phyloP scores from a whole-genome alignment of 768 basidiomycete species.

The Termitomyces sp. region DNA sequence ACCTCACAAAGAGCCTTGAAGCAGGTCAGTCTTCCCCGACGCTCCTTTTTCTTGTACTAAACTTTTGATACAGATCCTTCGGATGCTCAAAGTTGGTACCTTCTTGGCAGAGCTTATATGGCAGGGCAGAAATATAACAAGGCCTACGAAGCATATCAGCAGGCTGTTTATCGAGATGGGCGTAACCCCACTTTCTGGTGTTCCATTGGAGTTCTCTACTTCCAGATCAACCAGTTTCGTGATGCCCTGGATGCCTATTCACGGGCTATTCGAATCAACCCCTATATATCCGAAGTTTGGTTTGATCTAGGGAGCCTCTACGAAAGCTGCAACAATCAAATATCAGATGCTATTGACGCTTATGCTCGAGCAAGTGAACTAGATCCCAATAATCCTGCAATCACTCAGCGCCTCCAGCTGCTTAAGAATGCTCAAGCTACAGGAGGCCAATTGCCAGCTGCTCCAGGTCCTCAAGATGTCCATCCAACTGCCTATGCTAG shows the following conservation, averaged over 20 bases:
- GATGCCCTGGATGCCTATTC: constrained; percentile 99
- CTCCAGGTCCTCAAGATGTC: constrained; percentile 91
- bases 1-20: constrained; percentile 92
- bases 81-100: constrained; percentile 98
- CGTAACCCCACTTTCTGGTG: constrained; percentile 99
- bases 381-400: constrained; percentile 79
- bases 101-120: constrained; percentile 98
- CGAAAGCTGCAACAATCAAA: constrained; percentile 98
- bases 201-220: constrained; percentile 97
- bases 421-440: constrained; percentile 75
- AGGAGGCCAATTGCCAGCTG: constrained; percentile 72
- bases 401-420: constrained; percentile 74
- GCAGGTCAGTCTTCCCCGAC: constrained; percentile 54
- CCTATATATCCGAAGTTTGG: constrained; percentile 94
- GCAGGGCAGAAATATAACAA: constrained; percentile 98
- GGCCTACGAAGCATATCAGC: constrained; percentile 98
- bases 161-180: constrained; percentile 97
- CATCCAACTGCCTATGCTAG: constrained; percentile 93
- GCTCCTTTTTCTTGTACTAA: neutral
- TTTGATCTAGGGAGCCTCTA: constrained; percentile 96
- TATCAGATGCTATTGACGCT: constrained; percentile 97
- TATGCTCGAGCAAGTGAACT: constrained; percentile 94
- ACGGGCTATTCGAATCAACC: constrained; percentile 96
- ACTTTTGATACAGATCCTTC: constrained; percentile 58
- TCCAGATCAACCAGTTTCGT: constrained; percentile 99